Conservation (phyloP, 805 yeast species). For the Candida wancherniae region DNA sequence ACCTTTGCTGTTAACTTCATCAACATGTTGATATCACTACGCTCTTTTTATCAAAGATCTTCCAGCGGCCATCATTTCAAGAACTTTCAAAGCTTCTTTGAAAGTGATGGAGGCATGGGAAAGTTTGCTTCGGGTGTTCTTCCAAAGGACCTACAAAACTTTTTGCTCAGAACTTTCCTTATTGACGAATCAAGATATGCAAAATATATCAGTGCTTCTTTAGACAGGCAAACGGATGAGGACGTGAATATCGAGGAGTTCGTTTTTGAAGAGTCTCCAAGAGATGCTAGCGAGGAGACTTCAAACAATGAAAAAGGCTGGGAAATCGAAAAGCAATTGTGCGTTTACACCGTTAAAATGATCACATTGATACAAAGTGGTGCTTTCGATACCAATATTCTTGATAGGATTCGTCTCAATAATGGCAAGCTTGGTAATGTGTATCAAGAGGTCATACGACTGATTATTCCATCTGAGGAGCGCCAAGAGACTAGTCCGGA, state of each 20-base stretch:
- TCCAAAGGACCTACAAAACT: conserved; percentile 24
- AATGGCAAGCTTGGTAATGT: conserved; percentile 29
- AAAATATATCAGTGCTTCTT: conserved; percentile 25
- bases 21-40: conserved; percentile 31
- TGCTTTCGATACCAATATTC: conserved; percentile 23
- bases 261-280: conserved; percentile 6
- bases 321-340: conserved; percentile 38
- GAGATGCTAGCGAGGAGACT: background rate
- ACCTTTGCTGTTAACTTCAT: conserved; percentile 22
- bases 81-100: conserved; percentile 33
- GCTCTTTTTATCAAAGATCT: conserved; percentile 30
- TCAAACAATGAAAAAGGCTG: conserved; percentile 17
- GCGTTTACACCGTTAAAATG: conserved; percentile 39
- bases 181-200: conserved; percentile 47
- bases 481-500: too few species aligned
- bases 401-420: conserved; percentile 36
- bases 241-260: conserved; percentile 38
- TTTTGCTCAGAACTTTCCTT: conserved; percentile 41
- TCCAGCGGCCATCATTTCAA: conserved; percentile 14
- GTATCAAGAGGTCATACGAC: conserved; percentile 15
- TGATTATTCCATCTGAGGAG: too few species aligned
- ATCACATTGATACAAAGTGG: conserved; percentile 30
- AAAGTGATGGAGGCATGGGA: conserved; percentile 16
- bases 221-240: conserved; percentile 52
- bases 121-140: conserved; percentile 20